phyloP scores from a whole-genome alignment of 2,329 filamentous ascomycete genomes.

The Fusarium metavorans region DNA sequence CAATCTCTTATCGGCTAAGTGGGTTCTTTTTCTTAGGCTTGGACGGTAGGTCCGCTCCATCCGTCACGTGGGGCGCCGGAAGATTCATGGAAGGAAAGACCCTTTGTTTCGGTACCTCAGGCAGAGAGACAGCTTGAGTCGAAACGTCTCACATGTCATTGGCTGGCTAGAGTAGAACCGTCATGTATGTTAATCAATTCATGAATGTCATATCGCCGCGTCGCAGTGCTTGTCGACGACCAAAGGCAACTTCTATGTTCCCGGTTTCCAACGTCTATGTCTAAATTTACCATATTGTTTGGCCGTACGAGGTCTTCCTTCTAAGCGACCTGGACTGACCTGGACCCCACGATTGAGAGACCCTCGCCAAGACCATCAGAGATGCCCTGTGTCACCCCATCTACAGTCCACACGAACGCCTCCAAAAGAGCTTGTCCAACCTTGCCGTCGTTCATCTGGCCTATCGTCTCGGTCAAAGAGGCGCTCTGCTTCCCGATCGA shows the following conservation, averaged over 20 bases:
- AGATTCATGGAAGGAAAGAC: neutral
- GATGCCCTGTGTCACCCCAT: slow-evolving; percentile 74
- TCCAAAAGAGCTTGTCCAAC: slow-evolving; percentile 70
- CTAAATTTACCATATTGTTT: neutral
- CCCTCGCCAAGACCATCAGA: slow-evolving; percentile 69
- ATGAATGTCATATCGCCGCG: neutral
- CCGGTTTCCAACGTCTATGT: slow-evolving; percentile 10
- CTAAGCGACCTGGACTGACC: slow-evolving; percentile 6
- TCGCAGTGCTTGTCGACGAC: neutral
- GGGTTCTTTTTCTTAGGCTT: neutral
- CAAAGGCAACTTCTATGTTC: neutral
- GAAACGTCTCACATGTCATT: neutral
- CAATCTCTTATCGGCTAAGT: slow-evolving; percentile 4
- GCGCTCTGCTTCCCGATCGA: slow-evolving; percentile 69
- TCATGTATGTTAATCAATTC: neutral
- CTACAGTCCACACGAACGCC: slow-evolving; percentile 69
- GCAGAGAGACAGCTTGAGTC: neutral
- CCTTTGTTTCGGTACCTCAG: neutral
- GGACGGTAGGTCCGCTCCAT: neutral
- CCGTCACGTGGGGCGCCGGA: slow-evolving; percentile 22
- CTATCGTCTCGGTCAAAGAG: slow-evolving; percentile 65
- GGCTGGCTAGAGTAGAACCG: neutral
- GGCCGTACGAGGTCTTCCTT: neutral
- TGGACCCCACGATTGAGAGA: slow-evolving; percentile 42
- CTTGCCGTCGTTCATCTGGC: slow-evolving; percentile 72